Conservation (phyloP, 768 basidiomycete genomes). For the Mrakia blollopis region DNA sequence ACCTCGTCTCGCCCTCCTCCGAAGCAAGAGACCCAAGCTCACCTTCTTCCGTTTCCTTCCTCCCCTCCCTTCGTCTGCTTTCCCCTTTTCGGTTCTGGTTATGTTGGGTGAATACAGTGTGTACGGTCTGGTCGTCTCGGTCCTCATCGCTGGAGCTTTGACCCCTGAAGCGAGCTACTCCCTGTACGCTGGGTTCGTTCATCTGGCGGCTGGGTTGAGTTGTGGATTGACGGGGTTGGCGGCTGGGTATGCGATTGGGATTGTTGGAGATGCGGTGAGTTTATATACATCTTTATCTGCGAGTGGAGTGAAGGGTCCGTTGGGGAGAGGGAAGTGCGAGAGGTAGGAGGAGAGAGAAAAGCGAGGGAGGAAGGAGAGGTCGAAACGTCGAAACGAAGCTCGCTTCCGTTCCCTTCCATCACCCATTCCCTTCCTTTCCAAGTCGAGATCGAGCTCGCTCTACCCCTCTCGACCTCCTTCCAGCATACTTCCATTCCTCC, state of each 20-base stretch:
- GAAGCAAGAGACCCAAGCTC: neutral
- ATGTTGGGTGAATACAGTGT: slow-evolving; percentile 66
- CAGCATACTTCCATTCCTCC: neutral
- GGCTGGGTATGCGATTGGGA: slow-evolving; percentile 90
- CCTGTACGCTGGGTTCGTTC: slow-evolving; percentile 79
- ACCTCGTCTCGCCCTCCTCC: neutral
- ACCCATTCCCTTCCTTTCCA: too few relatives aligned
- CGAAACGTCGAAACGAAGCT: too few relatives aligned
- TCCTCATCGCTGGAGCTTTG: slow-evolving; percentile 73
- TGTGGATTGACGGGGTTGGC: slow-evolving; percentile 88
- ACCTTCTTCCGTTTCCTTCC: slow-evolving; percentile 48
- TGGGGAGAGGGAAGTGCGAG: neutral
- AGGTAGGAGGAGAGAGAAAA: too few relatives aligned
- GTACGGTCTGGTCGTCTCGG: slow-evolving; percentile 91
- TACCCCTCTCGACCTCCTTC: too few relatives aligned
- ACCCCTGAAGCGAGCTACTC: slow-evolving; percentile 63
- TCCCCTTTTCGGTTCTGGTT: neutral
- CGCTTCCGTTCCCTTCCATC: too few relatives aligned
- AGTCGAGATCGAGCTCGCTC: neutral
- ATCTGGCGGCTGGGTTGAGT: slow-evolving; percentile 84
- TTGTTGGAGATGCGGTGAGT: slow-evolving; percentile 86
- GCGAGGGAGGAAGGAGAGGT: too few relatives aligned
- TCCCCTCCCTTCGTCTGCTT: slow-evolving; percentile 24
- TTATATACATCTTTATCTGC: neutral
- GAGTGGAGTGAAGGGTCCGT: neutral